Evolutionary conservation across 768 basidiomycete species (phyloP), one percentile per base, ranked within the genome.

Genomic region (Trametes elegans): DNA sequence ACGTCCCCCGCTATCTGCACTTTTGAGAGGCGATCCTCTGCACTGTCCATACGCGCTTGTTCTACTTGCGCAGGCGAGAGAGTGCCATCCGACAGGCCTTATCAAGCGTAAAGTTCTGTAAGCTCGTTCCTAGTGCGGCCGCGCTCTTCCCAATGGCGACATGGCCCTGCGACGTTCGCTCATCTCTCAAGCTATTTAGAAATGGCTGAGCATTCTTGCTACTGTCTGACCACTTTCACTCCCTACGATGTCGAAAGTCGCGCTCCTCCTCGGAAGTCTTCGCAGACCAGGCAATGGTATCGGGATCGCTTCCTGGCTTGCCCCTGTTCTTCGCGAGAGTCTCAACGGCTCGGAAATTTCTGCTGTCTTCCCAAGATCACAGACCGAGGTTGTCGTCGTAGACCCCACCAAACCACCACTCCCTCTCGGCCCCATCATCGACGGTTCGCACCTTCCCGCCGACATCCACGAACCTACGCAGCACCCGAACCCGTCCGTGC

Each of bases 401-500:
- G 60, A 67, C 48, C 62, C 68, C 13, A 62, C 59, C 28, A 58
- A 58, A 35, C 44, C 54, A 7, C 66, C 69, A 13, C 64, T 64
- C 31, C 70, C 69, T 0, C 58, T 70, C 24, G 66, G 66, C 3
- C 66, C 69, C 14, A 49, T 69, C 56, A 49, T 63, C 16, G 63
- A 65, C 55, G 70, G 66, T 23, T 49, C 63, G 23, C 59, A 60
- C 41, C 59, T 71, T 18, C 68, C 69, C 28, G 51, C 65, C 2
- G 64, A 66, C 31, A 57, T 70, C 32, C 46, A 54, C 5, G 62
- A 61, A 45, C 59, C 65, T 11, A 26, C 61, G 5, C n/a, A 65
- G 16, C 73, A 75, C 60, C 43, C 66, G 27, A 60, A 69, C 43
- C 57, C 66, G 3, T 32, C 50, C 31, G 60, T 73, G 7, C 66